Evolutionary conservation across 345 rosid species (phyloP), one percentile per base, ranked within the genome.

Genomic region (rapeseed (Brassica napus)): DNA sequence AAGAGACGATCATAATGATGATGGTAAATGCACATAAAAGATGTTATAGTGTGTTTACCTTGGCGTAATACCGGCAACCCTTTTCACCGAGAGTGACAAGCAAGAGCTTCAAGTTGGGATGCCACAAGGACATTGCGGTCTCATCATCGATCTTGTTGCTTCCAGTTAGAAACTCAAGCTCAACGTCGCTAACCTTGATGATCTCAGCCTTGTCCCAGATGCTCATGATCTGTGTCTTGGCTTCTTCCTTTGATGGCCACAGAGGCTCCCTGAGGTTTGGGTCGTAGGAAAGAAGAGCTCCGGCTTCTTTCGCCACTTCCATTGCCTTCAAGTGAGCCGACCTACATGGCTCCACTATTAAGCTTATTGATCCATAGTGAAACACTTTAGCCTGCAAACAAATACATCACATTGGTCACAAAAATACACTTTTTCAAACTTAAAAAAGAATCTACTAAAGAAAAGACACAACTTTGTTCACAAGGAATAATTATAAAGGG

Each of bases 341-440:
- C 55, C 88, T 81, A 86, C 97, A 86, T 1, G 91, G 97, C 81
- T 91, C 92, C 26, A 83, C 82, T 0, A 90, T 88, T 83, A 91
- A 87, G 75, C 92, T 88, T 65, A 90, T 86, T 11, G 94, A 91
- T 42, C 94, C 94, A 69, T 86, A 86, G 79, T 88, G 97, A 78
- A 91, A 88, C 77, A 86, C 79, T 59, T 74, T 83, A 2, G 89
- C 94, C 94, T 90, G 85, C 78, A 67, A 8, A 32, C 1, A 4
- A 49, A 12, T 49, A 49, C 26, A 73, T 32, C 73, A 68, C 60
- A 37, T 47, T 52, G n/a, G 37, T 18, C 67, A 79, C 0, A 69
- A 24, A 67, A 57, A 71, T 0, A 69, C 44, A 69, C 62, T 11
- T 32, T 32, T 2, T 21, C 42, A 44, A 35, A 44, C n/a, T 4